These are phyloP conservation scores for Mimosa pudica DNA, from an alignment of 306 rosid genomes.

Conservation along the genomic window DNA sequence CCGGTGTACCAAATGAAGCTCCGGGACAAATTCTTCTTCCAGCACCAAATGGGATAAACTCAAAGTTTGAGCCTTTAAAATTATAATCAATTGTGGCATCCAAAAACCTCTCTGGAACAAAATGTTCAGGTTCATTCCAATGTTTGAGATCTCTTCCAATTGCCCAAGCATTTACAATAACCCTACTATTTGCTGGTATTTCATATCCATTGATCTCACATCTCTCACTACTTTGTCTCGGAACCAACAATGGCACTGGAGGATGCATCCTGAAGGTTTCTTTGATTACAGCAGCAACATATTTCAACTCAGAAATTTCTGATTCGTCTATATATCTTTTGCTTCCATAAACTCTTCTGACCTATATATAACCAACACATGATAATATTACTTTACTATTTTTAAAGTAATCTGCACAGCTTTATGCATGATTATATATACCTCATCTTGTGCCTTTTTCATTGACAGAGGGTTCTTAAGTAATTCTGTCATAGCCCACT, in stretches of 20 bases:
- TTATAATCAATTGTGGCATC: background rate
- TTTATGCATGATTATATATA: background rate
- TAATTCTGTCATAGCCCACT: background rate
- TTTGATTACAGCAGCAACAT: background rate
- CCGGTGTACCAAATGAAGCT: background rate
- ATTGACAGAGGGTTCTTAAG: background rate
- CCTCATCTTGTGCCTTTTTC: background rate
- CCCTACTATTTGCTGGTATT: background rate
- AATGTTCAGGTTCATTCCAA: background rate
- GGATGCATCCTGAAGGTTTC: background rate
- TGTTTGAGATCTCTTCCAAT: background rate
- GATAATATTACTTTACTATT: too few relatives aligned
- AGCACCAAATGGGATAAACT: background rate
- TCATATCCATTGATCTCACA: background rate
- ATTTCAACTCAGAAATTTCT: background rate
- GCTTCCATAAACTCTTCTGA: background rate
- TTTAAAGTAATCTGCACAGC: background rate
- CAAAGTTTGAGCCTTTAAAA: background rate
- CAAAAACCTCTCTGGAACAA: background rate
- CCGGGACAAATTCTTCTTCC: background rate
- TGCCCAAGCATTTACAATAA: background rate
- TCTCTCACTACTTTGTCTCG: background rate
- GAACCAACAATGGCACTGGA: background rate
- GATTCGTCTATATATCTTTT: background rate
- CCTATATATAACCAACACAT: background rate